phyloP scores from a whole-genome alignment of 108 stramenopile genomes.

The Cyclotella baltica region DNA sequence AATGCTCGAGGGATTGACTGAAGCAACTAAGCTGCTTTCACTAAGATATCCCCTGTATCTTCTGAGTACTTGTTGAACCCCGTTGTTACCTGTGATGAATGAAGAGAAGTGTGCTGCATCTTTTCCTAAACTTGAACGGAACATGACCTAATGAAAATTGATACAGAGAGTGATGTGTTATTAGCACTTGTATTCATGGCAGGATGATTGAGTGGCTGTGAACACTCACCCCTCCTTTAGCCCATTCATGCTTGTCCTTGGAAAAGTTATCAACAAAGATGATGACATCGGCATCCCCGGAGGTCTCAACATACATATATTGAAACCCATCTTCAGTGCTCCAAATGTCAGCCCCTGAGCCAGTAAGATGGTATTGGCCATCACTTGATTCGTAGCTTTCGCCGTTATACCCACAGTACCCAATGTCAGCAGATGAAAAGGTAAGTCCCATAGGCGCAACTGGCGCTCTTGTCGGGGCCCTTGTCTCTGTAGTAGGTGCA shows the following conservation, averaged over 20 bases:
- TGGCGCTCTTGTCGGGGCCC: not conserved
- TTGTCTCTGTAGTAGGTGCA: constrained; percentile 17
- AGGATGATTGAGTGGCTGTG: too few relatives aligned
- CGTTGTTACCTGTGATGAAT: constrained; percentile 11
- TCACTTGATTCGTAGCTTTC: constrained; percentile 13
- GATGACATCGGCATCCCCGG: constrained; percentile 41
- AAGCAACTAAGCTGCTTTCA: not conserved
- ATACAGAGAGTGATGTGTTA: too few relatives aligned
- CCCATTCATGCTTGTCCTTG: not conserved
- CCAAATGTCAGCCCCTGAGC: constrained; percentile 37
- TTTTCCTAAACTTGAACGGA: constrained; percentile 1
- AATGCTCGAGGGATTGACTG: not conserved
- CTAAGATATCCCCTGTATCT: constrained; percentile 12
- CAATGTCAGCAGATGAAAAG: constrained; percentile 19
- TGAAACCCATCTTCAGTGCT: constrained; percentile 35
- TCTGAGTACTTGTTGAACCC: constrained; percentile 27
- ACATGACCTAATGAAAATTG: too few relatives aligned
- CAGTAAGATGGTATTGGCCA: constrained; percentile 26
- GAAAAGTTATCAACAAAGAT: constrained; percentile 29
- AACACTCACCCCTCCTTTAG: constrained; percentile 5
- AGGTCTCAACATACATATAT: constrained; percentile 48
- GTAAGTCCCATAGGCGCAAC: not conserved
- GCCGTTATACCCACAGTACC: not conserved
- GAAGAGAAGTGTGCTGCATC: constrained; percentile 27
- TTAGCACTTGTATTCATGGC: too few relatives aligned